phyloP scores from a whole-genome alignment of 2,329 filamentous ascomycete species.

The Helicocarpus griseus region DNA sequence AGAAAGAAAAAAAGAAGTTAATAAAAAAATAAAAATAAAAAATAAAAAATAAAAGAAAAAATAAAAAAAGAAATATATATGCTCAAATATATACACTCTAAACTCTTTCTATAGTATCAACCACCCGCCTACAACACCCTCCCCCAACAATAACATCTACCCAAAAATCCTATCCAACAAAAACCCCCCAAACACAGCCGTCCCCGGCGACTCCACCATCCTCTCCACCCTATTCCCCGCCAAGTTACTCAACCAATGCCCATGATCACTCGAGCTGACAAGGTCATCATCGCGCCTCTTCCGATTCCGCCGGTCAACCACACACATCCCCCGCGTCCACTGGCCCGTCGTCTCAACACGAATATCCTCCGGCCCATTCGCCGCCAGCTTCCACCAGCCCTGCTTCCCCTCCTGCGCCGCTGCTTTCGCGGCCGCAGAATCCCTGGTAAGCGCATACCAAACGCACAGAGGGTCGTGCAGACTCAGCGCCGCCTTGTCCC shows the following conservation, averaged over 20 bases:
- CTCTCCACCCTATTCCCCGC: slow-evolving; percentile 74
- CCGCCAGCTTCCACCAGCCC: slow-evolving; percentile 32
- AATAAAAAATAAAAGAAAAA: too few species aligned
- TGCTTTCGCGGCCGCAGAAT: slow-evolving; percentile 10
- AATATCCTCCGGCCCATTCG: slow-evolving; percentile 62
- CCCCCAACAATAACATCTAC: too few species aligned
- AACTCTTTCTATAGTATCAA: too few species aligned
- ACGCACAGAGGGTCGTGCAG: slow-evolving; percentile 71
- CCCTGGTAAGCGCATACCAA: slow-evolving; percentile 61
- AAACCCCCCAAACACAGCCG: slow-evolving; percentile 54
- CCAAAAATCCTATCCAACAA: slow-evolving; percentile 59
- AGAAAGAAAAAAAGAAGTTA: too few species aligned
- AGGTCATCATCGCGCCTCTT: slow-evolving; percentile 38
- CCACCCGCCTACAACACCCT: not conserved
- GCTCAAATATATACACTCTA: too few species aligned
- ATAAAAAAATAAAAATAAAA: not conserved
- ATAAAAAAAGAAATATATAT: too few species aligned
- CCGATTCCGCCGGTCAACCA: slow-evolving; percentile 61
- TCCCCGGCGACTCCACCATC: slow-evolving; percentile 60
- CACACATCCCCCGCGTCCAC: slow-evolving; percentile 88
- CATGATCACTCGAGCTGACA: slow-evolving; percentile 59
- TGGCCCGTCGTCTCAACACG: slow-evolving; percentile 82
- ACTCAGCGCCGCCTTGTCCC: slow-evolving; percentile 47
- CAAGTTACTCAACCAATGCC: slow-evolving; percentile 62
- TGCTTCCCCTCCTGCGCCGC: not conserved